These are phyloP conservation scores for Neophaeococcomyces mojaviensis DNA, from an alignment of 2,329 filamentous ascomycete species.

Conservation along the genomic window DNA sequence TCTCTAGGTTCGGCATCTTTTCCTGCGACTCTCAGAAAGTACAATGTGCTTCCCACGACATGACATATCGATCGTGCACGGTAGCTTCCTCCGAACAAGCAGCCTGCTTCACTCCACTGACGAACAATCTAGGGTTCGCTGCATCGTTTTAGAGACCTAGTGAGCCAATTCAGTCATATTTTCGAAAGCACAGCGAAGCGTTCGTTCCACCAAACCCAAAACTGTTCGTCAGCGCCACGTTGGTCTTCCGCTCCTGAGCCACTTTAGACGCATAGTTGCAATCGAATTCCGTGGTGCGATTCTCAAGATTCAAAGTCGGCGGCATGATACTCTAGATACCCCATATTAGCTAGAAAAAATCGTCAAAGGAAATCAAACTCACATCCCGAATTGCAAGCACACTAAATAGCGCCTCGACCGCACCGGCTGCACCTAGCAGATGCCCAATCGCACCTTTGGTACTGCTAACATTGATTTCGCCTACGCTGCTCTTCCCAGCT, in stretches of 20 bases:
- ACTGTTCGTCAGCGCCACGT: slow-evolving; percentile 81
- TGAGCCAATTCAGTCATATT: not conserved
- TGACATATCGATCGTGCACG: no score
- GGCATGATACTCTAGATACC: slow-evolving; percentile 67
- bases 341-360: not conserved
- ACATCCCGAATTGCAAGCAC: slow-evolving; percentile 74
- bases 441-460: slow-evolving; percentile 92
- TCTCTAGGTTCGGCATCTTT: no score
- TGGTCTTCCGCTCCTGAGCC: slow-evolving; percentile 62
- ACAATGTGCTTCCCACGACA: no score
- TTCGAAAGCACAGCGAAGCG: slow-evolving; percentile 54
- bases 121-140: no score
- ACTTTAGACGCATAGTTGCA: slow-evolving; percentile 78
- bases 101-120: no score
- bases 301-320: slow-evolving; percentile 75
- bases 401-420: slow-evolving; percentile 80
- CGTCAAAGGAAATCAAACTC: slow-evolving; percentile 28
- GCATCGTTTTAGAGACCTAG: no score
- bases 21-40: no score
- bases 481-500: slow-evolving; percentile 54
- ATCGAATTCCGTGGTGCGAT: slow-evolving; percentile 56
- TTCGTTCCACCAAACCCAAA: slow-evolving; percentile 98
- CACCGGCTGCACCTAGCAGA: slow-evolving; percentile 82
- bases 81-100: no score
- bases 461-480: slow-evolving; percentile 74